Evolutionary conservation across 768 basidiomycete species (phyloP).

Genomic region (Russula earlei): DNA sequence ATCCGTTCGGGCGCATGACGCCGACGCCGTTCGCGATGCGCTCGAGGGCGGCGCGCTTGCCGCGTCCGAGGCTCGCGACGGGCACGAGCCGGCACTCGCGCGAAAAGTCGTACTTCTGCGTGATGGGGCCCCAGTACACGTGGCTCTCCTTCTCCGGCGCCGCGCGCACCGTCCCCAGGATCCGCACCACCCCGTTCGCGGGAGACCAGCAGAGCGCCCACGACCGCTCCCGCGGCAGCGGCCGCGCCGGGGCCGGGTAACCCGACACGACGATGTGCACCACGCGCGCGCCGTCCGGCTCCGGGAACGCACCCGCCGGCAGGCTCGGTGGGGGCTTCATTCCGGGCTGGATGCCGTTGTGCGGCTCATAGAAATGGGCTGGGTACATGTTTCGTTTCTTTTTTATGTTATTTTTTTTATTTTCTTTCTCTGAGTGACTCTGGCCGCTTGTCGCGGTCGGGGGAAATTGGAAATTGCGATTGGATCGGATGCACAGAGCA

Average conservation of each 20-base stretch:
- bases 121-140: constrained; percentile 19
- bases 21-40: constrained; percentile 15
- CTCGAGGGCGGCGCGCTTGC: constrained; percentile 12
- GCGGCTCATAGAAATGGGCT: constrained; percentile 17
- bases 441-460: too few relatives aligned
- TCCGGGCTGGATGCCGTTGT: constrained; percentile 17
- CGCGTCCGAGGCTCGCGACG: constrained; percentile 8
- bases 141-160: constrained; percentile 15
- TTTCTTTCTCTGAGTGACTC: too few relatives aligned
- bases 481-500: too few relatives aligned
- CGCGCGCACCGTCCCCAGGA: neutral
- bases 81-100: constrained; percentile 9
- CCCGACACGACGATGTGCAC: constrained; percentile 19
- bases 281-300: constrained; percentile 9
- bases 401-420: neutral
- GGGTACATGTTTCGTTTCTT: constrained; percentile 9
- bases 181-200: constrained; percentile 1
- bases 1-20: constrained; percentile 19
- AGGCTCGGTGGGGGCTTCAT: constrained; percentile 17
- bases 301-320: constrained; percentile 12
- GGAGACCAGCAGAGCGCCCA: constrained; percentile 19
- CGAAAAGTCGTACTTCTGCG: constrained; percentile 6
- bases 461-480: too few relatives aligned
- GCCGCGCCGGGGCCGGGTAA: constrained; percentile 10
- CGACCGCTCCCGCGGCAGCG: constrained; percentile 14